Evolutionary conservation across 352 stramenopile species (phyloP).

Genomic region (Phytophthora vignae): DNA sequence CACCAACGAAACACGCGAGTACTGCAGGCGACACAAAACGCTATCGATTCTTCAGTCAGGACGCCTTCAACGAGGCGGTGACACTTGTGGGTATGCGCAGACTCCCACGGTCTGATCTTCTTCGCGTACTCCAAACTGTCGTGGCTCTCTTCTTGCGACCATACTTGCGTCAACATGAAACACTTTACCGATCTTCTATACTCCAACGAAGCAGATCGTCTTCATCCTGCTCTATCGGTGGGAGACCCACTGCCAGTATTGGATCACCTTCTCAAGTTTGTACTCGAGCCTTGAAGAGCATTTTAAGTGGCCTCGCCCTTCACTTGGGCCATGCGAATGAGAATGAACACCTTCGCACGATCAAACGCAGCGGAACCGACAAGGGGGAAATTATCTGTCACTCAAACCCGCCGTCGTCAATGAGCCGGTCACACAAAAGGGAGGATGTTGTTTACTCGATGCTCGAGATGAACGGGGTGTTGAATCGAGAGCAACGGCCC

Average conservation of each 20-base stretch:
- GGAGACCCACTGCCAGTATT: constrained; percentile 7
- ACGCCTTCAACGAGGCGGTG: constrained; percentile 76
- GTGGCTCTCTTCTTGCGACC: constrained; percentile 62
- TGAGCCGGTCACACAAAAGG: constrained; percentile 39
- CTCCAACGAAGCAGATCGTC: constrained; percentile 23
- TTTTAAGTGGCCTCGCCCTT: constrained; percentile 59
- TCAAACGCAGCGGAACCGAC: background rate
- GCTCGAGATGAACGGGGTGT: constrained; percentile 75
- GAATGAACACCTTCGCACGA: constrained; percentile 10
- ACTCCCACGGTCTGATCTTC: constrained; percentile 64
- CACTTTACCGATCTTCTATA: background rate
- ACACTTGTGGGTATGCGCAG: constrained; percentile 70
- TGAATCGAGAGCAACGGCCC: constrained; percentile 73
- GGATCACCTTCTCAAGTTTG: constrained; percentile 35
- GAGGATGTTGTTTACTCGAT: constrained; percentile 80
- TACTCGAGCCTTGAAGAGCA: constrained; percentile 44
- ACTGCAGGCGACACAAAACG: constrained; percentile 39
- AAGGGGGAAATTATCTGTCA: constrained; percentile 32
- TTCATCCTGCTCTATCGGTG: constrained; percentile 10
- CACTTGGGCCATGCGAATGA: constrained; percentile 48
- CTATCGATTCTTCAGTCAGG: constrained; percentile 73
- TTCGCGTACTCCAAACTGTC: constrained; percentile 60
- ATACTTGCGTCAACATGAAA: constrained; percentile 35
- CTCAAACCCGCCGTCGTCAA: constrained; percentile 24
- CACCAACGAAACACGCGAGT: constrained; percentile 16